phyloP scores from a whole-genome alignment of 371 early-diverging fungal genomes.

The Syncephalastrum monosporum region DNA sequence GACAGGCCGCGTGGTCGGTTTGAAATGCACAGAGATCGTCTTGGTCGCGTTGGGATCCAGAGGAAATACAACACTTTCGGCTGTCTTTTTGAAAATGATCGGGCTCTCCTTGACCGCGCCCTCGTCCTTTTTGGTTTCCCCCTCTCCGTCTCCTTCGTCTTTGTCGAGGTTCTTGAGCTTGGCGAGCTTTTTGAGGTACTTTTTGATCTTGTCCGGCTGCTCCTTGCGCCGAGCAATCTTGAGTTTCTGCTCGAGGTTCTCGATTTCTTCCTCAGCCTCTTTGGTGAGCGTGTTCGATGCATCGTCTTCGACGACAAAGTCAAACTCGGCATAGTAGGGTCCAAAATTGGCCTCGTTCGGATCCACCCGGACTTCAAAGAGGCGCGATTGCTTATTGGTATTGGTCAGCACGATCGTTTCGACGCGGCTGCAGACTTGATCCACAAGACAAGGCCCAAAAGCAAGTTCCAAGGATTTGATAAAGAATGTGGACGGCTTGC shows the following conservation, averaged over 20 bases:
- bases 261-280: constrained; percentile 93
- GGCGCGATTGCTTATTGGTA: constrained; percentile 76
- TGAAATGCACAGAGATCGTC: constrained; percentile 63
- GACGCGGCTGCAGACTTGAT: constrained; percentile 42
- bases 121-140: constrained; percentile 1
- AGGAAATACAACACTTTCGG: constrained; percentile 74
- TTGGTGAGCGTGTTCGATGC: constrained; percentile 65
- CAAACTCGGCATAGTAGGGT: constrained; percentile 61
- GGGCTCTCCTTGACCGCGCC: constrained; percentile 27
- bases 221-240: constrained; percentile 95
- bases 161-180: constrained; percentile 42
- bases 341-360: constrained; percentile 68
- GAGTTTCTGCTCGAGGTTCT: constrained; percentile 93
- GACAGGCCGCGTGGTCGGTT: constrained; percentile 43
- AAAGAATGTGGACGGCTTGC: constrained; percentile 86
- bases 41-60: constrained; percentile 73
- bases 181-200: constrained; percentile 79
- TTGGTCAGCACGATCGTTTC: constrained; percentile 73
- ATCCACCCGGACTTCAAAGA: constrained; percentile 82
- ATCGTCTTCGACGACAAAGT: constrained; percentile 70
- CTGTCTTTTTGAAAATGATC: constrained; percentile 61
- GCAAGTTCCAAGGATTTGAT: constrained; percentile 74
- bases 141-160: constrained; percentile 17
- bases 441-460: constrained; percentile 74
- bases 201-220: constrained; percentile 84